Evolutionary conservation across 2,329 filamentous ascomycete genomes (phyloP).

Genomic region (Metarhizium robertsii): DNA sequence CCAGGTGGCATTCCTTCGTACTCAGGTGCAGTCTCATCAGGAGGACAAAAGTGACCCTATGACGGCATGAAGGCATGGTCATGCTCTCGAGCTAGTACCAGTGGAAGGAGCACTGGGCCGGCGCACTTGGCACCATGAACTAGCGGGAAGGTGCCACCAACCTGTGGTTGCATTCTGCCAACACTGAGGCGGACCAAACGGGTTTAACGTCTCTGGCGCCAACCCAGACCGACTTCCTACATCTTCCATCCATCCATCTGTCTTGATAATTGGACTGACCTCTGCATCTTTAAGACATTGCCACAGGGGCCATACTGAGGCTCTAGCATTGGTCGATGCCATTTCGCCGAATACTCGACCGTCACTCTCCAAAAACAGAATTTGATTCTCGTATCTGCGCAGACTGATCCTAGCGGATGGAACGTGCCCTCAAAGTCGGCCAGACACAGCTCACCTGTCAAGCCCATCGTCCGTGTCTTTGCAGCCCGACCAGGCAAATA

Average conservation of each 20-base stretch:
- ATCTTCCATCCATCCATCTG: neutral
- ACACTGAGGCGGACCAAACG: neutral
- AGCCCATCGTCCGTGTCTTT: neutral
- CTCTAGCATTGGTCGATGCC: neutral
- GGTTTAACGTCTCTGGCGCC: neutral
- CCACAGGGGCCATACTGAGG: neutral
- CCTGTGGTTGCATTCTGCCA: neutral
- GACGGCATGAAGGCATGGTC: neutral
- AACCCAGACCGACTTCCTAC: too few species aligned
- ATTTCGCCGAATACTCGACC: neutral
- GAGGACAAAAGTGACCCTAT: conserved; percentile 1
- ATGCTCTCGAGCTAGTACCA: too few species aligned
- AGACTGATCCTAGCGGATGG: neutral
- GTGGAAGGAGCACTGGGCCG: neutral
- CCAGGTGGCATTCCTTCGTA: neutral
- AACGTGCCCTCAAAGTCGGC: too few species aligned
- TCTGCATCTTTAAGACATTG: neutral
- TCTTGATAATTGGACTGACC: neutral
- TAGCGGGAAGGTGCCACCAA: neutral
- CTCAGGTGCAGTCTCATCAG: neutral
- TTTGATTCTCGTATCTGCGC: neutral
- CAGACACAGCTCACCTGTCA: too few species aligned
- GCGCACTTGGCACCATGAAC: neutral
- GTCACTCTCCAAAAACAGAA: neutral
- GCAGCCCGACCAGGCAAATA: neutral